Evolutionary conservation across 768 basidiomycete genomes (phyloP).

Genomic region (Mycena epipterygia): DNA sequence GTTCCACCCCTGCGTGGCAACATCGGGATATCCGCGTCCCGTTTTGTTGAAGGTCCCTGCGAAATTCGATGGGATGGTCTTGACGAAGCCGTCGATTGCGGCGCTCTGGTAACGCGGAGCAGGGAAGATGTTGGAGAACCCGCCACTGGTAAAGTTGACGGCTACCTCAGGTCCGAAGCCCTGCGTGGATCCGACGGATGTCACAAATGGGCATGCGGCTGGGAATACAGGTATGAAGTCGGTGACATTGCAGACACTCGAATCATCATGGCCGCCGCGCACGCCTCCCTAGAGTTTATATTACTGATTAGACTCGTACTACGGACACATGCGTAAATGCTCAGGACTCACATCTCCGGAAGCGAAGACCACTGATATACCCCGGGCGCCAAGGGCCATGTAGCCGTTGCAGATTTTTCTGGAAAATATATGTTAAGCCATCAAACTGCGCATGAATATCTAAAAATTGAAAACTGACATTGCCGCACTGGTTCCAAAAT

Average conservation of each 20-base stretch:
- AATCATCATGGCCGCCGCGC: conserved; percentile 8
- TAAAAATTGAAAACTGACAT: neutral
- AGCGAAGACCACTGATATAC: conserved; percentile 42
- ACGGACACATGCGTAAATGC: no score
- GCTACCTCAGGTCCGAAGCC: conserved; percentile 22
- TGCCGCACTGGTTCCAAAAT: neutral
- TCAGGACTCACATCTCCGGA: conserved; percentile 16
- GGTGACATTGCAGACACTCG: conserved; percentile 34
- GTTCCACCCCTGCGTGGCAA: neutral
- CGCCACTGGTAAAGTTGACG: conserved; percentile 46
- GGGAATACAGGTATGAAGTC: conserved; percentile 48
- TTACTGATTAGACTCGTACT: neutral
- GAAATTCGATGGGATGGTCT: neutral
- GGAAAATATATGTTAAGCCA: neutral
- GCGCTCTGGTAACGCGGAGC: conserved; percentile 48
- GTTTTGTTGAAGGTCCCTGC: neutral
- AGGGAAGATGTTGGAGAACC: conserved; percentile 56
- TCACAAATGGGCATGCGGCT: conserved; percentile 23
- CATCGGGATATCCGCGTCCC: neutral
- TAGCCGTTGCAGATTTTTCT: conserved; percentile 25
- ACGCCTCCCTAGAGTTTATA: neutral
- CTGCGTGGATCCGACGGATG: conserved; percentile 19
- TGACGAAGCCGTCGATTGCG: conserved; percentile 35
- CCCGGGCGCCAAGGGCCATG: conserved; percentile 13
- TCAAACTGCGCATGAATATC: neutral